These are phyloP conservation scores for Lichtheimia corymbifera DNA, from an alignment of 371 early-diverging fungal genomes.

Conservation along the genomic window DNA sequence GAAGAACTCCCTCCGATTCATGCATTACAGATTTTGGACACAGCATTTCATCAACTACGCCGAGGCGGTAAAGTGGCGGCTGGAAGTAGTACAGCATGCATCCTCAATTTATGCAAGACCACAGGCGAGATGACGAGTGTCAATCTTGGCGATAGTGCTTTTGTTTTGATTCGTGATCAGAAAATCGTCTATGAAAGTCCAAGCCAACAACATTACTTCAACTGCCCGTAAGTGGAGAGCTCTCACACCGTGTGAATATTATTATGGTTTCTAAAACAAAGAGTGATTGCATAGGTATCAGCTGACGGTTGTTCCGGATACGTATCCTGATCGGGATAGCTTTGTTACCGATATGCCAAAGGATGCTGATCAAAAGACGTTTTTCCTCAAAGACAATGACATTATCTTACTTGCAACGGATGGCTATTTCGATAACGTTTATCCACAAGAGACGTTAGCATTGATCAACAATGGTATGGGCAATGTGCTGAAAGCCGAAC, in stretches of 20 bases:
- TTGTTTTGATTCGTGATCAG: constrained; percentile 60
- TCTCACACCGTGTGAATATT: not conserved
- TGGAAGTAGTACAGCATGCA: constrained; percentile 72
- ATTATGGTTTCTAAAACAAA: not conserved
- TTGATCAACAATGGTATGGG: constrained; percentile 50
- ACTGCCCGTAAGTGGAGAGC: constrained; percentile 61
- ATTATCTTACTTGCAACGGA: constrained; percentile 71
- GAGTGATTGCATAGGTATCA: constrained; percentile 49
- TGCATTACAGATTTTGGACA: constrained; percentile 61
- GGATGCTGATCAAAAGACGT: constrained; percentile 60
- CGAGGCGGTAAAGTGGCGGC: constrained; percentile 63
- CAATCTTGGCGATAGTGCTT: constrained; percentile 70
- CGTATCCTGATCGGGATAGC: constrained; percentile 54
- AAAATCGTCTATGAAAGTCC: constrained; percentile 65
- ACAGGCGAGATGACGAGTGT: constrained; percentile 65
- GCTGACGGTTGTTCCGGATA: constrained; percentile 63
- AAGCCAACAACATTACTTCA: constrained; percentile 72
- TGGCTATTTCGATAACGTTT: constrained; percentile 75
- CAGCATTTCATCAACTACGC: constrained; percentile 58
- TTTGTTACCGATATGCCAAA: constrained; percentile 65
- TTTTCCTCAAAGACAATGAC: constrained; percentile 68
- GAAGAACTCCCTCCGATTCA: constrained; percentile 33
- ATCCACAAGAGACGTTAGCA: constrained; percentile 59
- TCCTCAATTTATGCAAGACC: constrained; percentile 60
- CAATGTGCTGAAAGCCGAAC: constrained; percentile 18